Evolutionary conservation across 306 rosid species (phyloP), one percentile per base, ranked within the genome.

Genomic region (Benincasa hispida): DNA sequence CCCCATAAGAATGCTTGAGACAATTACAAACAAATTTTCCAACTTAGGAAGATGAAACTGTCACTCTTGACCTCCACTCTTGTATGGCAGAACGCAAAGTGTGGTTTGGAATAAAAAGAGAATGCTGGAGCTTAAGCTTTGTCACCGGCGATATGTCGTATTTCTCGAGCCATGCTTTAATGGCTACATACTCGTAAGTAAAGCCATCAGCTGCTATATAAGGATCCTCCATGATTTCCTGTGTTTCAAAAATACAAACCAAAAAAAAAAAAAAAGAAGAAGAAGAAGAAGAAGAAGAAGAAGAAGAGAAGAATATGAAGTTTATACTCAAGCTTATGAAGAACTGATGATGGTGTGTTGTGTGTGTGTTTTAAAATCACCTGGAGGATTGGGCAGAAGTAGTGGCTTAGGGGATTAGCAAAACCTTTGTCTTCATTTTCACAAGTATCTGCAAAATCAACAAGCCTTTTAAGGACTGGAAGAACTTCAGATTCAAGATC

Each of bases 211-310:
- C 97, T 25, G 98, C 92, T 18, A 94, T 87, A 80, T 88, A 76
- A 39, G 98, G 98, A 77, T 94, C 95, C 24, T 85, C 86, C 97
- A 94, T 94, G 69, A 94, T 81, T 79, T 94, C 97, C 98, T 94
- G 82, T 25, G 39, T 69, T 45, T 24, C 79, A 70, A 50, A 24
- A 56, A 48, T 51, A 51, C n/a, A 53, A 53, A 10, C 18, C 18
- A 53, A 53, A 1, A 53, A 17, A 14, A 50, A 1, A n/a, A n/a
- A n/a, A n/a, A n/a, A n/a, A n/a, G n/a, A n/a, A n/a, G n/a, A n/a
- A n/a, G n/a, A n/a, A n/a, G n/a, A n/a, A n/a, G n/a, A n/a, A n/a
- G n/a, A n/a, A n/a, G n/a, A n/a, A n/a, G n/a, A n/a, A n/a, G n/a
- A n/a, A n/a, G n/a, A n/a, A n/a, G n/a, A 45, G 51, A 45, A 42